phyloP scores from a whole-genome alignment of 2,329 filamentous ascomycete genomes.

The Ceratocystiopsis sp. region DNA sequence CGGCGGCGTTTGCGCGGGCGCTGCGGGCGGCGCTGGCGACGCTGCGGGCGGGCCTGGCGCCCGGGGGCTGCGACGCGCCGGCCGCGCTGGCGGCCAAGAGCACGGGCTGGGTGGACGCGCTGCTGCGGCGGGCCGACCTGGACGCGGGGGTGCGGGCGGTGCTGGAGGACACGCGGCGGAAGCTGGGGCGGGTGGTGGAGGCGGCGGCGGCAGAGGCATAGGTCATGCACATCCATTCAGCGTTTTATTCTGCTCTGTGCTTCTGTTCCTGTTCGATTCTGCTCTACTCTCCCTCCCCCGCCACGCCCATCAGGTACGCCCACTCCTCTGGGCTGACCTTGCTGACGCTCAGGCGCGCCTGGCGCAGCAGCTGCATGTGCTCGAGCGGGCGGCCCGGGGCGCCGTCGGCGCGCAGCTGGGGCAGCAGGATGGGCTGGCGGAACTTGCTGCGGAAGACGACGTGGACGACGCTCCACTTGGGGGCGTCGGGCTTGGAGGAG shows the following conservation, averaged over 20 bases:
- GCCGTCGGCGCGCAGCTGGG: conserved; percentile 51
- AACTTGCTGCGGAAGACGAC: conserved; percentile 82
- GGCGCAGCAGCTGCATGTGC: conserved; percentile 69
- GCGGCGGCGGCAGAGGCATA: too few relatives aligned
- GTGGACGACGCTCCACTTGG: conserved; percentile 78
- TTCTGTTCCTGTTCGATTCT: background rate
- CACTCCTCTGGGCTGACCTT: conserved; percentile 49
- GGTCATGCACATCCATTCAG: too few relatives aligned
- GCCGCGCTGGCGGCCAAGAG: conserved; percentile 30
- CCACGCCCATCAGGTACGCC: conserved; percentile 40
- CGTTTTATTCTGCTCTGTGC: background rate
- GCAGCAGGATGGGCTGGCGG: conserved; percentile 48
- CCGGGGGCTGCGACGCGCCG: conserved; percentile 29
- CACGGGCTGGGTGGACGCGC: conserved; percentile 34
- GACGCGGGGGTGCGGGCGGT: conserved; percentile 40
- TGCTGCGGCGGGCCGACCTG: conserved; percentile 30
- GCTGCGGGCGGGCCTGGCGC: conserved; percentile 35
- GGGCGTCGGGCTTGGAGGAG: conserved; percentile 49
- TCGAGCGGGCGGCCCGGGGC: conserved; percentile 37
- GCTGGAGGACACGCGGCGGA: conserved; percentile 31
- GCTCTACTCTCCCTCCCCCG: conserved; percentile 28
- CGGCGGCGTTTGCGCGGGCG: conserved; percentile 55
- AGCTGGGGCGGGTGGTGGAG: conserved; percentile 15
- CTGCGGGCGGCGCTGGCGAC: conserved; percentile 47
- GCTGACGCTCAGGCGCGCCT: conserved; percentile 68